Percentiles rank a stretch among this genome's conserved stretches.
These are phyloP conservation scores for Ciborinia camelliae DNA, from an alignment of 2,329 filamentous ascomycete genomes.

Conservation along the genomic window DNA sequence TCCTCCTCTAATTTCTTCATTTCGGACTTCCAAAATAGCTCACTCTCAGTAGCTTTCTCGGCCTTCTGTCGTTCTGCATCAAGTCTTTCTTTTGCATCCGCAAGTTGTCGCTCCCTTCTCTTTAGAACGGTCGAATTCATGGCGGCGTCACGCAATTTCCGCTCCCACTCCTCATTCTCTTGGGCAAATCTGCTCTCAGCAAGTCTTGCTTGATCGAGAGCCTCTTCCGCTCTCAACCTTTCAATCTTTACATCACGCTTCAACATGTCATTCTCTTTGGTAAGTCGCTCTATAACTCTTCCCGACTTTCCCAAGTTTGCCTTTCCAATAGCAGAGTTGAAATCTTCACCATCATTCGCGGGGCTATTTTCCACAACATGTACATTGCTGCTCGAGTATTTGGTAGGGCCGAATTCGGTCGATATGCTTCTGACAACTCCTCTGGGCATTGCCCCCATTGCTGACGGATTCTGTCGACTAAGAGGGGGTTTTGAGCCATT, in stretches of 20 bases:
- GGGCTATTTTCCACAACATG: conserved; percentile 25
- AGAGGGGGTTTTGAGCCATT: conserved; percentile 27
- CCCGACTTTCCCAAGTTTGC: conserved; percentile 71
- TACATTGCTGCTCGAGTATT: conserved; percentile 26
- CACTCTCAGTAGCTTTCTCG: conserved; percentile 55
- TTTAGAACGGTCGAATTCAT: conserved; percentile 69
- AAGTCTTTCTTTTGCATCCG: conserved; percentile 61
- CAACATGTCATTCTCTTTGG: conserved; percentile 74
- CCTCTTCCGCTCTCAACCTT: conserved; percentile 62
- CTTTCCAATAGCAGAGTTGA: conserved; percentile 67
- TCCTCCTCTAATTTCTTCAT: conserved; percentile 60
- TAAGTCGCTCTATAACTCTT: conserved; percentile 75
- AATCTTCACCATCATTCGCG: conserved; percentile 36
- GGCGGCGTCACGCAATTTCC: conserved; percentile 63
- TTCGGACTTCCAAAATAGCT: conserved; percentile 59
- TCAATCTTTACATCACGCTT: conserved; percentile 70
- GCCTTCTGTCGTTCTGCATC: conserved; percentile 63
- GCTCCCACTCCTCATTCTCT: conserved; percentile 65
- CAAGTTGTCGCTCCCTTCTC: conserved; percentile 71
- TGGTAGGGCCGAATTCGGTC: conserved; percentile 34
- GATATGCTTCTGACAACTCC: conserved; percentile 33
- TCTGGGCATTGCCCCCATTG: conserved; percentile 19
- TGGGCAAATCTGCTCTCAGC: conserved; percentile 70
- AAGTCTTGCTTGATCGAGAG: conserved; percentile 64
- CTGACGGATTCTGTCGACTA: conserved; percentile 28